Base-by-base conservation (phyloP, 1,139 yeast genomes). In the Chernovozyma aurita region DNA sequence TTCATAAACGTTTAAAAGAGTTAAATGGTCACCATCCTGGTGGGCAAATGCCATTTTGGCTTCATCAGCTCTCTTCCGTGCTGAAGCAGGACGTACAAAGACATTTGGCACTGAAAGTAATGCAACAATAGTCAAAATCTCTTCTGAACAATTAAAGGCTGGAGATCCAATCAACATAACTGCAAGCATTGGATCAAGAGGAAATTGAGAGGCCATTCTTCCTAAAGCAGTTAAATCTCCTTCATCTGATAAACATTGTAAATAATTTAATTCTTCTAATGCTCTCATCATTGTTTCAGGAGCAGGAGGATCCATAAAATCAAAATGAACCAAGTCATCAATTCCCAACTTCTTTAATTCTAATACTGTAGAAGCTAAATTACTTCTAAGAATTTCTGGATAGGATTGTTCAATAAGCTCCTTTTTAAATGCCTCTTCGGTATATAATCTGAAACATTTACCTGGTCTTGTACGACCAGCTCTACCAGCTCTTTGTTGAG, bases 251-350 rank as follows among this genome's bases (percentile, higher is more conserved):
- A 92, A 73, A 65, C 97, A 92, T 20, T 82, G 81, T 43, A 92
- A 70, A 56, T 87, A 92, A 55, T 92, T 90, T 53, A 92, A 73
- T 60, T 92, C 98, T 61, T 92, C 98, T 48, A 92, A 69, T 0
- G 98, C 97, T 58, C 97, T 76, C 97, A 92, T 90, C 98, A 92
- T 92, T 7, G 98, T 92, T 61, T 92, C 98, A 4, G 97, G 97
- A 1, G 98, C 97, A n/a, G 98, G 98, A 7, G 98, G 97, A 55
- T 92, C 98, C 96, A 92, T 92, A 54, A 92, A 92, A 59, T 92
- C 98, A 56, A 92, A 92, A 61, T 92, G 97, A 24, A 92, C 98
- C 55, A 92, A 76, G 61, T 92, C 98, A 55, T 92, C 96, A 47
- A 92, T 77, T 16, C 97, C 97, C 42, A 92, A 73, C 61, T 92